phyloP scores from a whole-genome alignment of 75 land plant genomes.

The Picea glauca region DNA sequence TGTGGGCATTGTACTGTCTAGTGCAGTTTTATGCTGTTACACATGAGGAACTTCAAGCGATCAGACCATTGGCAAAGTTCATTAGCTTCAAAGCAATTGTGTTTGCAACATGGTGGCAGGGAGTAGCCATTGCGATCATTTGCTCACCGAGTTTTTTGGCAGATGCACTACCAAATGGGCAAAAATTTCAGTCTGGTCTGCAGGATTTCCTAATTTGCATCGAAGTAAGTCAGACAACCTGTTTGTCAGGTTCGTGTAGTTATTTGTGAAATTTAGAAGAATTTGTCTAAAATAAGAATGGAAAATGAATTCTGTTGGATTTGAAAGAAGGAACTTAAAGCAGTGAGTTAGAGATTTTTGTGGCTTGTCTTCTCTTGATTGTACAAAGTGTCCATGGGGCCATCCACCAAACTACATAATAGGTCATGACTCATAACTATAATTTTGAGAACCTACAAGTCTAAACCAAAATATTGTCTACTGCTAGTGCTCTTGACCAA shows the following conservation, averaged over 20 bases:
- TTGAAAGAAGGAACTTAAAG: background rate
- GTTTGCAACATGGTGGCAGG: constrained; percentile 99
- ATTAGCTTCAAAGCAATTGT: constrained; percentile 95
- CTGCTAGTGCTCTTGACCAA: too few species aligned
- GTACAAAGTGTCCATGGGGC: background rate
- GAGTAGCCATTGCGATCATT: constrained; percentile 72
- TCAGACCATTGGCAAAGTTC: constrained; percentile 85
- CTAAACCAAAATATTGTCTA: too few species aligned
- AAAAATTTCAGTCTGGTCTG: constrained; percentile 64
- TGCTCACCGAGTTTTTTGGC: constrained; percentile 38
- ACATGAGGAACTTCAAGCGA: constrained; percentile 55
- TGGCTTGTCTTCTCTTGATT: background rate
- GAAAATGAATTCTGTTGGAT: background rate
- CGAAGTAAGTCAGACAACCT: constrained; percentile 48
- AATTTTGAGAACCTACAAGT: background rate
- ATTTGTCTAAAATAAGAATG: background rate
- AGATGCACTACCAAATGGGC: constrained; percentile 26
- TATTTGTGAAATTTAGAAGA: background rate
- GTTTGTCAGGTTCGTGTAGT: background rate
- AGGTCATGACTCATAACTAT: constrained; percentile 2
- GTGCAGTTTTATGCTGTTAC: constrained; percentile 80
- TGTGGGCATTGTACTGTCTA: constrained; percentile 93
- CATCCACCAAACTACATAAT: background rate
- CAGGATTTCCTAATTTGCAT: constrained; percentile 93
- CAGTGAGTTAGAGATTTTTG: background rate